These are phyloP conservation scores for Protomyces pachydermus DNA, from an alignment of 1,139 yeast species.

Conservation along the genomic window DNA sequence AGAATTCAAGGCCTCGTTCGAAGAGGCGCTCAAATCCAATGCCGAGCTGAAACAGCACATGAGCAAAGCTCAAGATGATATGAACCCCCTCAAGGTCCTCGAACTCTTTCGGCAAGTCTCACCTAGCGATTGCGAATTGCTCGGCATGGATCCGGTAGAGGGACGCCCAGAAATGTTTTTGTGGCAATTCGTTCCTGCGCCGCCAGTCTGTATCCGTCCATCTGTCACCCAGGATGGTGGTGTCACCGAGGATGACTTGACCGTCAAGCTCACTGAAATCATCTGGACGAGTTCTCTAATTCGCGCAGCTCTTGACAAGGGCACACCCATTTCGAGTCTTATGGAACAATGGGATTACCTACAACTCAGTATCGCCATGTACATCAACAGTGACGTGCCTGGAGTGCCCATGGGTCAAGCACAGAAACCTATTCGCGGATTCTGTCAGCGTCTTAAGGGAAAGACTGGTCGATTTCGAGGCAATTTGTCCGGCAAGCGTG, in stretches of 20 bases:
- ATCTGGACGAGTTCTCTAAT: slow-evolving; percentile 93
- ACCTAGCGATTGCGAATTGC: slow-evolving; percentile 83
- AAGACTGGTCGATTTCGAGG: slow-evolving; percentile 99
- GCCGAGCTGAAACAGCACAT: slow-evolving; percentile 88
- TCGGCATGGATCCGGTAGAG: slow-evolving; percentile 84
- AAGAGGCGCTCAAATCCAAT: slow-evolving; percentile 70
- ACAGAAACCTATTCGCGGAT: slow-evolving; percentile 78
- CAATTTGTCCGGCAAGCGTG: slow-evolving; percentile 95
- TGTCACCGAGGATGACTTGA: slow-evolving; percentile 93
- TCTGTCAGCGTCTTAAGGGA: slow-evolving; percentile 95
- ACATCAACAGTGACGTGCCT: slow-evolving; percentile 87
- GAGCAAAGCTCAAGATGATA: slow-evolving; percentile 84
- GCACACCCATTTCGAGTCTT: slow-evolving; percentile 81
- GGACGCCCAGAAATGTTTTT: slow-evolving; percentile 96
- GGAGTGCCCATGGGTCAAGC: slow-evolving; percentile 40
- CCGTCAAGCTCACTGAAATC: slow-evolving; percentile 91
- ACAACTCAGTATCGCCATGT: slow-evolving; percentile 93
- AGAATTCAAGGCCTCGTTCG: slow-evolving; percentile 62
- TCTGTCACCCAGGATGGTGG: slow-evolving; percentile 94
- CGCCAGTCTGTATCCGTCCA: slow-evolving; percentile 98
- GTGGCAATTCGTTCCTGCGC: slow-evolving; percentile 97
- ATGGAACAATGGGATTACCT: slow-evolving; percentile 99
- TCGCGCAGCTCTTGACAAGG: slow-evolving; percentile 90
- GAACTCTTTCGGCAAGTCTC: slow-evolving; percentile 78
- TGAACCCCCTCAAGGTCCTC: slow-evolving; percentile 85